Conservation (phyloP, 768 basidiomycete genomes). For the Lyophyllum semitale region DNA sequence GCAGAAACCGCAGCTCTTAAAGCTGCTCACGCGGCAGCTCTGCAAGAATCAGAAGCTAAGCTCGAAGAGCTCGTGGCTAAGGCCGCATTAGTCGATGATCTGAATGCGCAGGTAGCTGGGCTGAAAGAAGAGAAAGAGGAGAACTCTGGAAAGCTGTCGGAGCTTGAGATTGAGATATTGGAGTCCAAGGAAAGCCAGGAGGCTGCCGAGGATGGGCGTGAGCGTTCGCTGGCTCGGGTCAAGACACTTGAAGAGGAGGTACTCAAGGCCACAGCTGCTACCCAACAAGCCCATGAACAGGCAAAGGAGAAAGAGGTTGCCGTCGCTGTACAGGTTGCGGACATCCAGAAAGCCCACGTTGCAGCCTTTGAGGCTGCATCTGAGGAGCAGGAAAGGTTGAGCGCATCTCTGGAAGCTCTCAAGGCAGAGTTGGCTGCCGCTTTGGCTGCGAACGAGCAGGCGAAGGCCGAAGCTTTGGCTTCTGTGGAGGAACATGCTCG, state of each 20-base stretch:
- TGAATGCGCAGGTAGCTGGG: constrained; percentile 50
- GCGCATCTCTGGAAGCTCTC: constrained; percentile 46
- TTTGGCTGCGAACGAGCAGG: constrained; percentile 48
- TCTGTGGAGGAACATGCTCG: constrained; percentile 48
- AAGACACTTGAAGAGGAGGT: constrained; percentile 57
- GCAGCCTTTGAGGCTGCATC: constrained; percentile 45
- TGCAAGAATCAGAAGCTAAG: constrained; percentile 48
- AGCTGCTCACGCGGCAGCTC: constrained; percentile 46
- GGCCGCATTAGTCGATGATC: constrained; percentile 38
- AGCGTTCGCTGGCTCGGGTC: constrained; percentile 44
- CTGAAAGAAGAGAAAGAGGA: constrained; percentile 73
- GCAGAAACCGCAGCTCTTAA: constrained; percentile 55
- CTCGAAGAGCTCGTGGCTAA: constrained; percentile 49
- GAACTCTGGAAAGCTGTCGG: constrained; percentile 68
- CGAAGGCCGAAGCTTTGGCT: constrained; percentile 43
- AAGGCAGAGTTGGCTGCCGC: constrained; percentile 48
- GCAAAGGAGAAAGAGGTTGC: constrained; percentile 51
- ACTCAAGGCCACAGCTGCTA: constrained; percentile 45
- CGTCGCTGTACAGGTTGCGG: constrained; percentile 37
- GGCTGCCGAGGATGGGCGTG: constrained; percentile 58
- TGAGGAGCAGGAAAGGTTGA: constrained; percentile 45
- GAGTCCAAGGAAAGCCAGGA: constrained; percentile 77
- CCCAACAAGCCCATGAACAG: constrained; percentile 48
- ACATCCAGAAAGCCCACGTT: constrained; percentile 43
- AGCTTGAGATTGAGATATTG: constrained; percentile 79